Evolutionary conservation across 2,329 filamentous ascomycete species (phyloP), one percentile per base, ranked within the genome.

Genomic region (Dactylellina leptospora): DNA sequence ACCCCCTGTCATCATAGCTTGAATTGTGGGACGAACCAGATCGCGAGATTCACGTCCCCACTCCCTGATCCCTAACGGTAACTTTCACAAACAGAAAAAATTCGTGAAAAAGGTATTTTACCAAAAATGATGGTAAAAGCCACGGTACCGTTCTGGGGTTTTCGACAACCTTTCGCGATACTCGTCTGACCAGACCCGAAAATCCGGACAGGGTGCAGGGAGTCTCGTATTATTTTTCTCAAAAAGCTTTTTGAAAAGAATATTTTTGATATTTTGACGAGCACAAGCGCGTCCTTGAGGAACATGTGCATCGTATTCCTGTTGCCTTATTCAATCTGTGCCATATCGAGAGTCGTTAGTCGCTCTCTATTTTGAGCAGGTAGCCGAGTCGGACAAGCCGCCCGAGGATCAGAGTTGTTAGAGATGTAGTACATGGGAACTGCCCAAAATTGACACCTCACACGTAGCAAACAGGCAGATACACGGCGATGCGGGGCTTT

Each of bases 341-440:
- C 44, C 38, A 58, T 56, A 33, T 54, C 47, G 16, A 54, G 38
- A 38, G 25, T 50, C 53, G 56, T 48, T 61, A 70, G 66, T 63
- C 58, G 66, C 66, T 51, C 42, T 22, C 66, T 58, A 58, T 58
- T 71, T 71, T 44, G 13, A 71, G 66, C 36, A 71, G 66, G 66
- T 71, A 63, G 60, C 56, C 66, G 66, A 70, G 66, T 71, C 66
- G 66, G 66, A 71, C 66, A 71, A 71, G 66, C 66, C 66, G 66
- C 66, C 66, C 64, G 66, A 63, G 58, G 56, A 61, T 66, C 61
- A 66, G 33, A 66, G 22, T 36, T 58, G 61, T 50, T 11, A 38
- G 4, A 53, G 61, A 58, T 22, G 13, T 42, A 16, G 28, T 47
- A 45, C 20, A 38, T 63, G 44, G 50, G 36, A 59, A 50, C 50